Conservation (phyloP, 257 asterid species). For the Nicotiana otophora region DNA sequence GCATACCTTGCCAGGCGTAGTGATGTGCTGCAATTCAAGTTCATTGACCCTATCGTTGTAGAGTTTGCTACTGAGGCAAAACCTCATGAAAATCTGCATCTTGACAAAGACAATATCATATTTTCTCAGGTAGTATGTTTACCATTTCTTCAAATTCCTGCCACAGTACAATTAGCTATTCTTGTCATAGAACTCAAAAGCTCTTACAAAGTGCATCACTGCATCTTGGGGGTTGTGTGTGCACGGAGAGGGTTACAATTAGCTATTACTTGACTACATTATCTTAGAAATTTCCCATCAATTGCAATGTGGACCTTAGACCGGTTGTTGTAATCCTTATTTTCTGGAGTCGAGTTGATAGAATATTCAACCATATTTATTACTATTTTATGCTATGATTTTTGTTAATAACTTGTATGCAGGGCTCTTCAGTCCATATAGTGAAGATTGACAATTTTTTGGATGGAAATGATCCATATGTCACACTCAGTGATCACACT, state of each 20-base stretch:
- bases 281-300: neutral
- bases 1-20: slow-evolving; percentile 52
- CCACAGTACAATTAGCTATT: too few relatives aligned
- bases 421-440: slow-evolving; percentile 48
- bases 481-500: slow-evolving; percentile 40
- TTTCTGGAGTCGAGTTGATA: slow-evolving; percentile 1
- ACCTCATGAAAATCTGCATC: slow-evolving; percentile 36
- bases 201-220: too few relatives aligned
- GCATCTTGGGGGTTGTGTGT: neutral
- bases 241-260: neutral
- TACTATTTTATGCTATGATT: neutral
- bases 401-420: slow-evolving; percentile 16
- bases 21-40: slow-evolving; percentile 49
- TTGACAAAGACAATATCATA: slow-evolving; percentile 36
- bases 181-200: too few relatives aligned
- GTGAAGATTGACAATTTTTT: slow-evolving; percentile 22
- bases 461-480: slow-evolving; percentile 21
- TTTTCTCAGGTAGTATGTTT: slow-evolving; percentile 48
- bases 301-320: neutral
- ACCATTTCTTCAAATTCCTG: neutral
- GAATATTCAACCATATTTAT: neutral
- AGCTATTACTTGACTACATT: neutral
- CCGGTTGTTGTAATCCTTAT: neutral
- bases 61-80: slow-evolving; percentile 21
- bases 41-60: slow-evolving; percentile 36